Evolutionary conservation across 768 basidiomycete species (phyloP).

Genomic region (Boletus coccyginus): DNA sequence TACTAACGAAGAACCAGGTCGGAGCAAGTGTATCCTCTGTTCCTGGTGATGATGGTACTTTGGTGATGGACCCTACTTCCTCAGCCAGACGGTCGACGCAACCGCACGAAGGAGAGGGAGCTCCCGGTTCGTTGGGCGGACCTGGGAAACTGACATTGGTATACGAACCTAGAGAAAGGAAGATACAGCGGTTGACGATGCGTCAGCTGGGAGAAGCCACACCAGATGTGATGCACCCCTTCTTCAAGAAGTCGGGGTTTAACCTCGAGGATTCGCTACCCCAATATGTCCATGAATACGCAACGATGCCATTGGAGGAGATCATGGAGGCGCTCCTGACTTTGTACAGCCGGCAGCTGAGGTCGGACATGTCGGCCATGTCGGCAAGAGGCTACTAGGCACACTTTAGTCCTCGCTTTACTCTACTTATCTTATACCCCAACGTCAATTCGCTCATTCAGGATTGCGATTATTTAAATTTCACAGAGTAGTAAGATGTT

Average conservation of each 20-base stretch:
- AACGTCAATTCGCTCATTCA: background rate
- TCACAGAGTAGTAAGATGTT: background rate
- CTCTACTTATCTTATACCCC: background rate
- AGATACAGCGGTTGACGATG: constrained; percentile 79
- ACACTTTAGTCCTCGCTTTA: background rate
- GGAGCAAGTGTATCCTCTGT: background rate
- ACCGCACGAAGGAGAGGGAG: constrained; percentile 15
- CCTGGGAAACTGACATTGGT: constrained; percentile 31
- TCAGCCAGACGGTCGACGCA: constrained; percentile 13
- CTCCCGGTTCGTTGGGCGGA: background rate
- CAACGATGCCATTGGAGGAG: constrained; percentile 76
- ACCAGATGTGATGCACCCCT: constrained; percentile 83
- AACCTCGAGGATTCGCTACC: constrained; percentile 82
- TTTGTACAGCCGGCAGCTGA: constrained; percentile 73
- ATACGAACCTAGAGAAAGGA: constrained; percentile 57
- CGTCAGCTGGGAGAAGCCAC: constrained; percentile 87
- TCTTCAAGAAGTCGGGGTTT: constrained; percentile 82
- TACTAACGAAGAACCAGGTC: constrained; percentile 7
- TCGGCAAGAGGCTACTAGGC: constrained; percentile 14
- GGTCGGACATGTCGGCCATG: constrained; percentile 24
- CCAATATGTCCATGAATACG: constrained; percentile 85
- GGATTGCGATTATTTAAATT: background rate
- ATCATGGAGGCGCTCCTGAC: constrained; percentile 79
- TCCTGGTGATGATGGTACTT: constrained; percentile 9
- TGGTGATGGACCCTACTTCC: constrained; percentile 1